phyloP scores from a whole-genome alignment of 2,329 filamentous ascomycete species.

The Colletotrichum camelliae region DNA sequence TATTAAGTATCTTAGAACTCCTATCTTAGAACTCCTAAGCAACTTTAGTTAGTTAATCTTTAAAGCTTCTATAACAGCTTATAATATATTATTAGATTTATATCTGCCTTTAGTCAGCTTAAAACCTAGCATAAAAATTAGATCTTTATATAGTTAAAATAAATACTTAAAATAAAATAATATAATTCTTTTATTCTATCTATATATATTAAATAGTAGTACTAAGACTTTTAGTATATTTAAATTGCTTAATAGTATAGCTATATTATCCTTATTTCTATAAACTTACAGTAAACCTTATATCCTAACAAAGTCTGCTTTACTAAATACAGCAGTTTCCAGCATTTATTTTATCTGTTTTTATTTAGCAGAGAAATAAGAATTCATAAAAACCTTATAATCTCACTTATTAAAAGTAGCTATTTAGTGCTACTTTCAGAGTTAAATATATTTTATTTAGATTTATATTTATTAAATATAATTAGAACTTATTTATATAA shows the following conservation, averaged over 20 bases:
- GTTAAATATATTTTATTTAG: not conserved
- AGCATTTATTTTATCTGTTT: not conserved
- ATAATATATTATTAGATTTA: not conserved
- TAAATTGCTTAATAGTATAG: not conserved
- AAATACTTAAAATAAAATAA: not conserved
- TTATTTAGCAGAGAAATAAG: not conserved
- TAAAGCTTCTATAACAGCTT: not conserved
- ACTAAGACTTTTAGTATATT: not conserved
- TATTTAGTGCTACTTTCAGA: not conserved
- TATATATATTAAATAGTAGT: not conserved
- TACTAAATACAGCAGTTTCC: not conserved
- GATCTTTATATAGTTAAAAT: not conserved
- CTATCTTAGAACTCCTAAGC: no score
- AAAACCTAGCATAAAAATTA: not conserved
- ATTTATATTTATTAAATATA: not conserved
- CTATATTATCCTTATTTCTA: not conserved
- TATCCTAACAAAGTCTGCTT: not conserved
- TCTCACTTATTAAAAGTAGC: not conserved
- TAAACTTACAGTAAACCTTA: not conserved
- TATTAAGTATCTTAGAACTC: not conserved
- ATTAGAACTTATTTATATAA: not conserved
- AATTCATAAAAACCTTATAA: not conserved
- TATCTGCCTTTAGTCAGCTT: not conserved
- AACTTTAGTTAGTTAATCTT: not conserved
- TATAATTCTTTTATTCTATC: not conserved